A percentile compares a stretch with the other conserved stretches of the same genome.
Evolutionary conservation across 306 rosid genomes (phyloP).

Genomic region (Medicago truncatula): MtrunA17r5.0-ANR NC_053046.1:4214501-4215000

Average conservation of each 20-base stretch:
- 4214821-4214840: neutral
- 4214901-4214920: no score
- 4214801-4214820: neutral
- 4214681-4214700: neutral
- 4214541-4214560: conserved; percentile 49
- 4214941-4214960: no score
- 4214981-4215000: no score
- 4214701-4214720: neutral
- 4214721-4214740: neutral
- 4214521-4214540: conserved; percentile 37
- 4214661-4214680: neutral
- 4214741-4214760: neutral
- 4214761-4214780: neutral
- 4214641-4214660: neutral
- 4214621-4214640: neutral
- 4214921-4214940: no score
- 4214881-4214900: neutral
- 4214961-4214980: no score
- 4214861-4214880: neutral
- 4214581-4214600: neutral
- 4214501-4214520: conserved; percentile 44
- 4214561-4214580: conserved; percentile 42
- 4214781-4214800: neutral
- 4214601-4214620: neutral
- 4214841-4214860: neutral